A percentile compares a stretch with the other conserved stretches of the same genome.
Conservation (phyloP, 2,329 filamentous ascomycete species). For the Grosmannia clavigera region DNA sequence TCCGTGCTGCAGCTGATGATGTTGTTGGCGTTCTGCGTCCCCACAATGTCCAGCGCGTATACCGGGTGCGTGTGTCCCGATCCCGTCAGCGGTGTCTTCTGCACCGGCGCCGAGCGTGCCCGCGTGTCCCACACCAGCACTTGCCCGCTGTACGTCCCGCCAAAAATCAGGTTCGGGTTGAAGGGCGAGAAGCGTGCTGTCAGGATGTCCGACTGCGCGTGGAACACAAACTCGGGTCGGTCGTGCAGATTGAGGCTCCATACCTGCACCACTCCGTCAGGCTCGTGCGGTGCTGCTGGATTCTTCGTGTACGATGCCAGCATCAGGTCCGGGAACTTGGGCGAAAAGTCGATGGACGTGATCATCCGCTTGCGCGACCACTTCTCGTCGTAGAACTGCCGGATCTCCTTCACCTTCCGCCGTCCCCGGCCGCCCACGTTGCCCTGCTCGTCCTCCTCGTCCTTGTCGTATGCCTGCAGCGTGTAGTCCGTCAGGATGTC, state of each 20-base stretch:
- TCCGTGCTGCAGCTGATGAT: slow-evolving; percentile 96
- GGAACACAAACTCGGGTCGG: slow-evolving; percentile 90
- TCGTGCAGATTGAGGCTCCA: slow-evolving; percentile 96
- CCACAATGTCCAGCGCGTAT: slow-evolving; percentile 89
- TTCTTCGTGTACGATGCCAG: slow-evolving; percentile 97
- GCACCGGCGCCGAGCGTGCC: slow-evolving; percentile 75
- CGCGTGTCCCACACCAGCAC: slow-evolving; percentile 95
- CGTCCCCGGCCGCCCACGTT: slow-evolving; percentile 59
- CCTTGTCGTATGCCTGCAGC: slow-evolving; percentile 58
- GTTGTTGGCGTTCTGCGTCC: slow-evolving; percentile 97
- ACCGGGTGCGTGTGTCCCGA: slow-evolving; percentile 94
- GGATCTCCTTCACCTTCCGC: slow-evolving; percentile 70
- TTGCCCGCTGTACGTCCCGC: slow-evolving; percentile 92
- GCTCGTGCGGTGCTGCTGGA: slow-evolving; percentile 84
- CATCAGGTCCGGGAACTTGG: slow-evolving; percentile 86
- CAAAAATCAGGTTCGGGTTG: slow-evolving; percentile 90
- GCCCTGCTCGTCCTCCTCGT: slow-evolving; percentile 76
- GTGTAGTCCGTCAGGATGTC: slow-evolving; percentile 94
- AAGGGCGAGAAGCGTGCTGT: slow-evolving; percentile 98
- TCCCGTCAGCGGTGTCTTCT: slow-evolving; percentile 90
- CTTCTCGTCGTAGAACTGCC: slow-evolving; percentile 86
- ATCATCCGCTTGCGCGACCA: slow-evolving; percentile 98
- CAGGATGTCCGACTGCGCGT: slow-evolving; percentile 89
- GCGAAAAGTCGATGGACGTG: slow-evolving; percentile 88
- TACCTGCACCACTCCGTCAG: slow-evolving; percentile 84